Percentiles rank a stretch among this genome's conserved stretches.
Conservation (phyloP, 257 asterid species). For the Scutellaria barbata region DNA sequence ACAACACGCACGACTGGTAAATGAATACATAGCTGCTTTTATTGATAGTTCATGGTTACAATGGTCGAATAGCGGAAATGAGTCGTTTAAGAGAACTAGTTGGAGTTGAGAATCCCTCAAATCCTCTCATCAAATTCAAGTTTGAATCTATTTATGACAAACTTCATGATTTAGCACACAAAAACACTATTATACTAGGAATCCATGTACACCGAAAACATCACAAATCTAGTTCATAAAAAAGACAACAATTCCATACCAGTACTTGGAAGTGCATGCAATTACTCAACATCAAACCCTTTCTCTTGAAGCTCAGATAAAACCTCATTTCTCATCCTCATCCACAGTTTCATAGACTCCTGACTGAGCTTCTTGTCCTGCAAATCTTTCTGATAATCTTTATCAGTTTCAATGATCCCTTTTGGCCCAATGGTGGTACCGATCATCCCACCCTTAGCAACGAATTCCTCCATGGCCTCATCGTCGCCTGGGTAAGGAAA, state of each 20-base stretch:
- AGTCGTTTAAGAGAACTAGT: too few relatives aligned
- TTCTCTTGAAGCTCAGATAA: slow-evolving; percentile 75
- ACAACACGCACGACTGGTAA: too few relatives aligned
- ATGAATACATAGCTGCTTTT: neutral
- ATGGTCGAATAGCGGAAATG: too few relatives aligned
- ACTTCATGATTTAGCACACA: neutral
- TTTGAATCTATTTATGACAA: neutral
- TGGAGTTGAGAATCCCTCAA: neutral
- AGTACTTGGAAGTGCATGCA: too few relatives aligned
- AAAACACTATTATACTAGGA: neutral
- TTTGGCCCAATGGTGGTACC: slow-evolving; percentile 93
- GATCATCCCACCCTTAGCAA: slow-evolving; percentile 93
- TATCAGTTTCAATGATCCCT: slow-evolving; percentile 70
- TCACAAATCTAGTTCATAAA: neutral
- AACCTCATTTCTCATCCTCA: slow-evolving; percentile 86
- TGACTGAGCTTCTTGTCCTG: slow-evolving; percentile 92
- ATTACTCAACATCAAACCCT: slow-evolving; percentile 69
- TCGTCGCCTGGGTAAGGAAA: slow-evolving; percentile 89
- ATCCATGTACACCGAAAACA: neutral
- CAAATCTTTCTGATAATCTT: slow-evolving; percentile 75
- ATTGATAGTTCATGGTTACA: too few relatives aligned
- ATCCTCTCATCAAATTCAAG: neutral
- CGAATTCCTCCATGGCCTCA: slow-evolving; percentile 90
- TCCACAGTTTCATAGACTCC: slow-evolving; percentile 87
- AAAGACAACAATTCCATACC: too few relatives aligned